These are phyloP conservation scores for Tricholoma terreum DNA, from an alignment of 768 basidiomycete genomes.

Conservation along the genomic window DNA sequence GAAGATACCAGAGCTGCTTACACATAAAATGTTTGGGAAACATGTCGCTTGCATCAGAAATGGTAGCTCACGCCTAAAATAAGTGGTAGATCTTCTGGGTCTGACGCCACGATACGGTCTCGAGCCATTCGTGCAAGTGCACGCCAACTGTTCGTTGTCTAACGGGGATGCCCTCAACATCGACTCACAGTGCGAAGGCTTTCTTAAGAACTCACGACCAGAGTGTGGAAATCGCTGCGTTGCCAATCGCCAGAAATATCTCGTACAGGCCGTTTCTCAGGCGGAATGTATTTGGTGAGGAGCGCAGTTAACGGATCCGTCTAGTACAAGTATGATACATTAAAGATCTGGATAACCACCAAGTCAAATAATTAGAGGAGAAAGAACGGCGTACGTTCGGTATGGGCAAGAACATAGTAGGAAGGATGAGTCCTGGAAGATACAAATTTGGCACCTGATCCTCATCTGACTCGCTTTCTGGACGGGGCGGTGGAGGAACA, in stretches of 20 bases:
- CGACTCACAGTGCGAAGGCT: conserved; percentile 15
- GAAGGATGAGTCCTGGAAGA: conserved; percentile 64
- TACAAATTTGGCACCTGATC: conserved; percentile 56
- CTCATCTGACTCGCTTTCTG: conserved; percentile 46
- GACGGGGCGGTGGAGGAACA: conserved; percentile 46
- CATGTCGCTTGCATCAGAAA: neutral
- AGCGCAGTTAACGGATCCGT: conserved; percentile 81
- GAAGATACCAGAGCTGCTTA: conserved; percentile 77
- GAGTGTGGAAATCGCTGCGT: conserved; percentile 66
- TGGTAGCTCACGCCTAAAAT: conserved; percentile 62
- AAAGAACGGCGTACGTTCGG: conserved; percentile 74
- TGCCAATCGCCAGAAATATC: conserved; percentile 76
- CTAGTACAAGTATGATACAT: conserved; percentile 54
- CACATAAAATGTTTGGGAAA: neutral
- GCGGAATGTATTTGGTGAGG: conserved; percentile 80
- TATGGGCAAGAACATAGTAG: conserved; percentile 85
- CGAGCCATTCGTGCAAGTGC: conserved; percentile 81
- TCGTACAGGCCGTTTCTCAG: conserved; percentile 69
- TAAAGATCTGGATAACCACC: conserved; percentile 57
- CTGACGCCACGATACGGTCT: conserved; percentile 67
- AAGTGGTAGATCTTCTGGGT: conserved; percentile 62
- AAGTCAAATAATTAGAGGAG: conserved; percentile 49
- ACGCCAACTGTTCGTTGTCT: conserved; percentile 91
- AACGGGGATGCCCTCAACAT: conserved; percentile 12
- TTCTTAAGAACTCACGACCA: conserved; percentile 61